Base-by-base conservation (phyloP, 495 filamentous ascomycete genomes). In the Neurospora tetraspora region DNA sequence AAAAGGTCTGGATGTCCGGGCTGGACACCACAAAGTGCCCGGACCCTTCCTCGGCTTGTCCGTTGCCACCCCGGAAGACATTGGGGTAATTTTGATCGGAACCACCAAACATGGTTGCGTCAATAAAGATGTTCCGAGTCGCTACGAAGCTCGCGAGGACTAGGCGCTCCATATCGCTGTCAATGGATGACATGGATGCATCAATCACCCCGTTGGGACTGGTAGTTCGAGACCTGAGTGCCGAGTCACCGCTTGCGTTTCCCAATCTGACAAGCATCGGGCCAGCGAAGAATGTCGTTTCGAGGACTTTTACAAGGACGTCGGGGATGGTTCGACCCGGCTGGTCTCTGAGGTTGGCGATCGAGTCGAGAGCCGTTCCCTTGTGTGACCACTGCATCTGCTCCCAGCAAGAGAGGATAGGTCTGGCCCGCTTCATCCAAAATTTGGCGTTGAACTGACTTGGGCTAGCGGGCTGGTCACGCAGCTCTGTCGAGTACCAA, bases 391-490 rank as follows among this genome's bases (percentile, higher is more conserved):
- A 70, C 9, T 5, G 1, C 34, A 27, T 38, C 69, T 37, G 34
- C 31, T 70, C 34, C 69, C 69, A 70, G n/a, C 69, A 70, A 38
- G 69, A 70, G 12, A 70, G 69, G 34, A 70, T 10, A 16, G 69
- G 69, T 7, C 69, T 38, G 23, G 23, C 20, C 1, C 34, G 38
- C 12, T 8, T 70, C 38, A 71, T 40, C 70, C 70, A 71, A 12
- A 31, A 71, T 8, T 31, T 34, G 70, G 70, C 70, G 6, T 71
- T 18, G 7, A 11, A 45, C 11, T 6, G 16, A 1, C 23, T 36
- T 6, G 18, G 2, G 40, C 2, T 4, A 8, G 6, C 5, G 27
- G 5, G 31, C 5, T 31, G 3, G 2, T 16, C 27, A 2, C 70
- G 70, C 39, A 31, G 20, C 31, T 71, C 39, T 31, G 70, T 71